Evolutionary conservation across 495 filamentous ascomycete genomes (phyloP), one percentile per base, ranked within the genome.

Genomic region (Podospora tetraspora): DNA sequence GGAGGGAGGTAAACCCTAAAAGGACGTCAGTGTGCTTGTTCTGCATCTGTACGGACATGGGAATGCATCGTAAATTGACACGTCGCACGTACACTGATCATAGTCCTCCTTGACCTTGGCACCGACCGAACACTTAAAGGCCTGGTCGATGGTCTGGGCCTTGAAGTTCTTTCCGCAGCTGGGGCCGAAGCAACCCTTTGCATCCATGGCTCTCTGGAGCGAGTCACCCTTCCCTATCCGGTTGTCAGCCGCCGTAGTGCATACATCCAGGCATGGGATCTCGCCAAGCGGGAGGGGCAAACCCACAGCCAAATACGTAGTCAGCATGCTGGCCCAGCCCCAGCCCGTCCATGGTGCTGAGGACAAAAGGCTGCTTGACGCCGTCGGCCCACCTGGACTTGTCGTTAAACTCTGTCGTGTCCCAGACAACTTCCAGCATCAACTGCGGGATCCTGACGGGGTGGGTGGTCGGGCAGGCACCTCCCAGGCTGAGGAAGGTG

Each of bases 401-500:
- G 59, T 67, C 66, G 59, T 67, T 67, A 37, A 67, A 67, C 59
- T 62, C 58, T n/a, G 66, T 62, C 10, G 66, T 67, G 37, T 67
- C 59, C 66, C 66, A 67, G 66, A 67, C 59, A 25, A 67, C 60
- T 60, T 67, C 66, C 30, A 67, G 32, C 66, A 67, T 67, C 16
- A 67, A 34, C 59, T 67, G 66, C 32, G 66, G 66, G 59, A 67
- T 67, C 22, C 60, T 32, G 10, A 67, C 66, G 9, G 66, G 66
- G 60, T 67, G 66, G 56, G 66, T 57, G 11, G 37, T 9, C 23
- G 66, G 66, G 66, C 66, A 67, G 61, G 74, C 61, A 16, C 64
- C 64, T 56, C 64, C 64, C 2, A 64, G 62, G 34, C 25, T 32
- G 56, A 66, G 64, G 56, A 82, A 82, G 68, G 77, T 81, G 68